Evolutionary conservation across 495 filamentous ascomycete genomes (phyloP), one percentile per base, ranked within the genome.

Genomic region (Daldinia caldariorum): DNA sequence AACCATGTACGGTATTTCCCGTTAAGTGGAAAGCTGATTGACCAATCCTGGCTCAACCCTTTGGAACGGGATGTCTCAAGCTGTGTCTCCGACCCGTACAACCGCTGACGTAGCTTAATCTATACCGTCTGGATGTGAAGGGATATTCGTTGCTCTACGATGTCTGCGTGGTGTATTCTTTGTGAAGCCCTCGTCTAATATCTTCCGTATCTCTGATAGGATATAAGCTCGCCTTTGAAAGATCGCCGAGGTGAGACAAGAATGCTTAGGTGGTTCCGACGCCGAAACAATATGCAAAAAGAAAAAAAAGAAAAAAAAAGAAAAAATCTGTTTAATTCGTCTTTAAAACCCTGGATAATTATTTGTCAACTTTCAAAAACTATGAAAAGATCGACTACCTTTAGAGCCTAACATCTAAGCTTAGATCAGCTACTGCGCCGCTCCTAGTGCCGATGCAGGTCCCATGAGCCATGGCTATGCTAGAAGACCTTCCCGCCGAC

Each of bases 401-500:
- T 32, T 53, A 31, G 12, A 4, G 26, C 12, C 12, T 3, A 8
- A 14, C 5, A 10, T 9, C 26, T 7, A 29, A 53, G 14, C 49
- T 58, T 57, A 37, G 32, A 45, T 20, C 38, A 45, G 37, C 29
- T 38, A 45, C 39, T 58, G 47, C 18, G 9, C 43, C 18, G 43
- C 43, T 47, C 43, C 7, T n/a, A 31, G 31, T 20, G 20, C 9
- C 47, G 38, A 37, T 58, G 38, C 53, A 32, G 32, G 39, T 26
- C 34, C 38, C 63, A 71, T 69, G 70, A 67, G 20, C 38, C 63
- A 71, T 69, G 67, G 70, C 67, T 31, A 8, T 66, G 26, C 34
- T 70, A 51, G 55, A 26, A 59, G 63, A 61, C 10, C 14, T 75
- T 41, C 65, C 76, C 22, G 75, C 67, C 31, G 67, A 76, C 26